Evolutionary conservation across 176 grass and related monocot genomes (phyloP).

Genomic region (maize (Zea mays)): Zm-B73-REFERENCE-NAM-5.0 NC_050104.1:115794001-115794500

Average conservation of each 20-base stretch:
- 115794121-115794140: slow-evolving; percentile 45
- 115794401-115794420: slow-evolving; percentile 10
- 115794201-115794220: slow-evolving; percentile 21
- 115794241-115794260: slow-evolving; percentile 27
- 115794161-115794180: slow-evolving; percentile 12
- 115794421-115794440: slow-evolving; percentile 37
- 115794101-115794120: slow-evolving; percentile 38
- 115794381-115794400: slow-evolving; percentile 6
- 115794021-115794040: slow-evolving; percentile 1
- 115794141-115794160: slow-evolving; percentile 55
- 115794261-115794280: slow-evolving; percentile 66
- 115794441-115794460: slow-evolving; percentile 92
- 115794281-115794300: slow-evolving; percentile 97
- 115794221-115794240: slow-evolving; percentile 51
- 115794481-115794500: slow-evolving; percentile 89
- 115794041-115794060: slow-evolving; percentile 68
- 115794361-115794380: neutral
- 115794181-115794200: slow-evolving; percentile 4
- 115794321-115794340: slow-evolving; percentile 68
- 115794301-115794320: slow-evolving; percentile 71
- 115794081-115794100: slow-evolving; percentile 43
- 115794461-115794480: slow-evolving; percentile 84
- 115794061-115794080: slow-evolving; percentile 70
- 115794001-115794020: slow-evolving; percentile 15
- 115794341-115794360: slow-evolving; percentile 57